Conservation (phyloP, 352 stramenopile species). For the Phytophthora chlamydospora region DNA sequence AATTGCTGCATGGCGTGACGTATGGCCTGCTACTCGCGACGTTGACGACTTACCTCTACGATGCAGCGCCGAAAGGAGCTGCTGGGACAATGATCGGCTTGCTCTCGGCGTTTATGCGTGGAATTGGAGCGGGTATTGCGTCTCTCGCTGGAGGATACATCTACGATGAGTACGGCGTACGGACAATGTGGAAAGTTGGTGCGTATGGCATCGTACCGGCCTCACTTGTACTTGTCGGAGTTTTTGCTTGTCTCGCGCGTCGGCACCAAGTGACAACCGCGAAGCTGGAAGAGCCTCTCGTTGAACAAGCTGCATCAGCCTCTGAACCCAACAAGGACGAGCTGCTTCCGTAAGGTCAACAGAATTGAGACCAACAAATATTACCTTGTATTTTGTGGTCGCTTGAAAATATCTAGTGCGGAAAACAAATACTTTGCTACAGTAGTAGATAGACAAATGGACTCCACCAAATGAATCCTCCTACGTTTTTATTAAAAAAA, state of each 20-base stretch:
- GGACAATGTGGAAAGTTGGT: slow-evolving; percentile 56
- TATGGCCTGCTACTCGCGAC: slow-evolving; percentile 53
- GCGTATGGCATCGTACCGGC: slow-evolving; percentile 40
- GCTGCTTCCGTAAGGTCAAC: no score
- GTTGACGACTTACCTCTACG: slow-evolving; percentile 60
- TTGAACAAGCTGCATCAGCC: slow-evolving; percentile 7
- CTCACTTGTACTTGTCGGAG: slow-evolving; percentile 7
- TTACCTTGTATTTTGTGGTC: no score
- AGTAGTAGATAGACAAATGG: no score
- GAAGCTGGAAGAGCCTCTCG: slow-evolving; percentile 25
- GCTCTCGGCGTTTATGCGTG: slow-evolving; percentile 58
- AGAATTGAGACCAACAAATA: no score
- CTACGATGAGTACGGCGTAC: slow-evolving; percentile 51
- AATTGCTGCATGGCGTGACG: slow-evolving; percentile 61
- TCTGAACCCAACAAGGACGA: slow-evolving; percentile 9
- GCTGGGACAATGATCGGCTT: slow-evolving; percentile 65
- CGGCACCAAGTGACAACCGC: background rate
- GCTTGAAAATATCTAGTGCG: no score
- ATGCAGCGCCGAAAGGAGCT: slow-evolving; percentile 35
- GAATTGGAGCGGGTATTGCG: slow-evolving; percentile 48
- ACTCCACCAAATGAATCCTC: no score
- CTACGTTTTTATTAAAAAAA: no score
- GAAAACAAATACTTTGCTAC: no score
- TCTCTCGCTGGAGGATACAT: slow-evolving; percentile 60
- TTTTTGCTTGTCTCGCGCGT: slow-evolving; percentile 28